Percentiles rank a stretch among this genome's conserved stretches.
phyloP scores from a whole-genome alignment of 2,329 filamentous ascomycete species.

The Fusarium brachygibbosum region DNA sequence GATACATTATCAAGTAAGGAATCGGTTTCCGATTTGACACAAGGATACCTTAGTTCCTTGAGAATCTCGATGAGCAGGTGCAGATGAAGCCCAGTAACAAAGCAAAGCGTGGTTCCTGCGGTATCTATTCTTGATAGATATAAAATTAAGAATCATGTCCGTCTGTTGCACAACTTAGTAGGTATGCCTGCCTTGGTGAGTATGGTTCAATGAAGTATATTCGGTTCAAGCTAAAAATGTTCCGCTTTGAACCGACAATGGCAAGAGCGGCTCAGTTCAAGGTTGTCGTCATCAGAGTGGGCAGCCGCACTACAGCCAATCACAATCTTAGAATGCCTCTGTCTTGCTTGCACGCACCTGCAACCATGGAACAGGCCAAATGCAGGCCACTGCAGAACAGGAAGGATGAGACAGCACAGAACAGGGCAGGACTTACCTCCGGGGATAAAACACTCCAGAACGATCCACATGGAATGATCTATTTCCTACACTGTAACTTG shows the following conservation, averaged over 20 bases:
- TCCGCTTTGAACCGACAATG: slow-evolving; percentile 30
- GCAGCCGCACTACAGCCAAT: slow-evolving; percentile 33
- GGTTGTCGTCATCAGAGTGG: slow-evolving; percentile 40
- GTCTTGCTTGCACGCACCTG: slow-evolving; percentile 26
- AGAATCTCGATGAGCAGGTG: slow-evolving; percentile 31
- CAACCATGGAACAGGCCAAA: slow-evolving; percentile 20
- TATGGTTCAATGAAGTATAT: not conserved
- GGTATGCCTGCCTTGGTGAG: not conserved
- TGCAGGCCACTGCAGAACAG: slow-evolving; percentile 36
- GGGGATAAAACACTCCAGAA: slow-evolving; percentile 9
- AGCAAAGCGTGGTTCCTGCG: not conserved
- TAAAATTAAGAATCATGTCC: not conserved
- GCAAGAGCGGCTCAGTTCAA: slow-evolving; percentile 26
- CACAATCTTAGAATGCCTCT: slow-evolving; percentile 21
- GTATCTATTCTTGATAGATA: not conserved
- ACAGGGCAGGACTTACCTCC: slow-evolving; percentile 21
- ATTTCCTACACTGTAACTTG: not conserved
- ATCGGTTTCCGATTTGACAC: slow-evolving; percentile 4
- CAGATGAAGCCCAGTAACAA: not conserved
- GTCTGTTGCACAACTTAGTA: not conserved
- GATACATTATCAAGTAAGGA: not conserved
- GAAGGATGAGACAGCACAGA: slow-evolving; percentile 18
- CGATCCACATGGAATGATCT: slow-evolving; percentile 8
- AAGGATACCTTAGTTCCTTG: not conserved
- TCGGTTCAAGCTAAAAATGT: not conserved